phyloP scores from a whole-genome alignment of 2,329 filamentous ascomycete species.

The Seiridium unicorne region DNA sequence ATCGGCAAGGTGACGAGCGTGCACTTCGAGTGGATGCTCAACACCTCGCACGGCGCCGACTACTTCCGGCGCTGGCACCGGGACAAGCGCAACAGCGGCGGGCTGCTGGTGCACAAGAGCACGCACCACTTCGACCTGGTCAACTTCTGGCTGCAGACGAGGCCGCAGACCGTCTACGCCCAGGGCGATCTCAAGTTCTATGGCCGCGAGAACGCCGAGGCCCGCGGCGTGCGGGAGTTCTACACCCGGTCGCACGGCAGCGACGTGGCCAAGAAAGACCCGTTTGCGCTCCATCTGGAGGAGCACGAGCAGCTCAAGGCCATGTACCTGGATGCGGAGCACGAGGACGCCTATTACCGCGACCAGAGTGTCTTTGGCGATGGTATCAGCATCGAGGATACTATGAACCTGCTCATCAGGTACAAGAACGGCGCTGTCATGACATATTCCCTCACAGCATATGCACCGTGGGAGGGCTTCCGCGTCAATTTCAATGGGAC shows the following conservation, averaged over 20 bases:
- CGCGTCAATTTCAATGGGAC: conserved; percentile 58
- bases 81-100: conserved; percentile 58
- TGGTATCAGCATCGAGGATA: conserved; percentile 64
- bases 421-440: conserved; percentile 56
- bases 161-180: conserved; percentile 55
- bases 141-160: conserved; percentile 60
- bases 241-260: conserved; percentile 50
- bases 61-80: conserved; percentile 65
- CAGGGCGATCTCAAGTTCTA: conserved; percentile 60
- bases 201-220: conserved; percentile 59
- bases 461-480: conserved; percentile 63
- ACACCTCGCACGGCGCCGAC: conserved; percentile 60
- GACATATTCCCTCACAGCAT: conserved; percentile 59
- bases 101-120: conserved; percentile 60
- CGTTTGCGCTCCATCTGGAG: conserved; percentile 57
- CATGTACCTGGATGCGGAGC: conserved; percentile 61
- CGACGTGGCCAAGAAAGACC: conserved; percentile 49
- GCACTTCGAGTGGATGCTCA: conserved; percentile 64
- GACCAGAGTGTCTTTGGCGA: conserved; percentile 64
- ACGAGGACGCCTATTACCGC: conserved; percentile 60
- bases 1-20: conserved; percentile 57
- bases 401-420: conserved; percentile 58
- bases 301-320: conserved; percentile 51
- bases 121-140: conserved; percentile 65
- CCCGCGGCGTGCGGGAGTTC: conserved; percentile 48